These are phyloP conservation scores for Aureobasidium sp. DNA, from an alignment of 2,329 filamentous ascomycete genomes.

Conservation along the genomic window DNA sequence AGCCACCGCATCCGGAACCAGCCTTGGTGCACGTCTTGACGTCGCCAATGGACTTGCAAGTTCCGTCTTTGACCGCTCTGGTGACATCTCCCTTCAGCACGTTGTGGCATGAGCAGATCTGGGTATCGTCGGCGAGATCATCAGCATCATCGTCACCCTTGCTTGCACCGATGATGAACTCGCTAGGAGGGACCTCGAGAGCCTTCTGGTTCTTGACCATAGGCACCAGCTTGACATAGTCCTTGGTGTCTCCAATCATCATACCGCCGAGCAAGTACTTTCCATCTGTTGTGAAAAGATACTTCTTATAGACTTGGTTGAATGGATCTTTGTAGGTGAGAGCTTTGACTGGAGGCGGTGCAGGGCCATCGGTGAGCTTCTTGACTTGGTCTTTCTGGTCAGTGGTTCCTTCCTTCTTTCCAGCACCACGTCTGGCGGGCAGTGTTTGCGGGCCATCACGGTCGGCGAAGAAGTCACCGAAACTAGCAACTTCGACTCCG, in stretches of 20 bases:
- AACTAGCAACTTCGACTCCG: constrained; percentile 85
- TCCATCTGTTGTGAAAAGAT: constrained; percentile 80
- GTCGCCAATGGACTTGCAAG: constrained; percentile 72
- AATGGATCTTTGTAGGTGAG: constrained; percentile 88
- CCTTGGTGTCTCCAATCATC: constrained; percentile 91
- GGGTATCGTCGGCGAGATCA: constrained; percentile 76
- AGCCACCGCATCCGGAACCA: constrained; percentile 83
- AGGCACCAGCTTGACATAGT: constrained; percentile 83
- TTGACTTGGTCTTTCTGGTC: constrained; percentile 42
- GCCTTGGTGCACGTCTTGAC: constrained; percentile 89
- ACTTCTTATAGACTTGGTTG: constrained; percentile 85
- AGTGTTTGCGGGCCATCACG: constrained; percentile 70
- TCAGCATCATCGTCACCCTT: constrained; percentile 69
- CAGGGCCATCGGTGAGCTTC: constrained; percentile 48
- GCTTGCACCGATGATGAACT: constrained; percentile 74
- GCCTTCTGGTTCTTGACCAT: constrained; percentile 79
- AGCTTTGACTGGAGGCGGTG: constrained; percentile 63
- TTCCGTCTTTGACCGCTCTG: constrained; percentile 64
- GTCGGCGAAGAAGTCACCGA: constrained; percentile 90
- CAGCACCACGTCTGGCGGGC: constrained; percentile 50
- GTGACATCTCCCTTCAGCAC: constrained; percentile 79
- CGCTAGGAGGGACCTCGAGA: constrained; percentile 68
- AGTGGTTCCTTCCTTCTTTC: constrained; percentile 37
- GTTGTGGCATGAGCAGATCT: constrained; percentile 91
- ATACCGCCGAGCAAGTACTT: constrained; percentile 90